Base-by-base conservation (phyloP, 1,284 basidiomycete genomes). In the Austroboletus niveus region DNA sequence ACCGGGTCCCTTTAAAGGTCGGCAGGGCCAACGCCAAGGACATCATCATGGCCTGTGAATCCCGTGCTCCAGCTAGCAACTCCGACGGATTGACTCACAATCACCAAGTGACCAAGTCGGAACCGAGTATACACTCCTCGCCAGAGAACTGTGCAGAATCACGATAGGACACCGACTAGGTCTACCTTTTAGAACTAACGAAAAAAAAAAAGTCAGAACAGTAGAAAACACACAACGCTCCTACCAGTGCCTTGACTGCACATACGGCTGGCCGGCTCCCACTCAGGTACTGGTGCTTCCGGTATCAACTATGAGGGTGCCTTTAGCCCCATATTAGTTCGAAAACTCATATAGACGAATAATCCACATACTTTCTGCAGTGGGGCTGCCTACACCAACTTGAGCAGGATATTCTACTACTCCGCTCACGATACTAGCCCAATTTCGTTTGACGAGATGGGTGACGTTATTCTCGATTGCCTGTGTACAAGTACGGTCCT, bases 1-100 rank as follows among this genome's bases (percentile, higher is more conserved):
- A 64, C 65, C 9, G 72, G 72, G 54, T 72, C 72, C 17, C 58
- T 4, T 9, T 81, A 81, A 49, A 84, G 69, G 60, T 74, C 75
- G 10, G 72, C 69, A 9, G 83, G 82, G n/a, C 79, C 80, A 39
- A 81, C 71, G 58, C 82, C 81, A 29, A 82, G 70, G 56, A 84
- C 81, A 15, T 81, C 80, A 51, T 82, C 81, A 36, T 79, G 66
- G 32, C 60, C 73, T 22, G 56, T 42, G 58, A 81, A 76, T 22
- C 78, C 77, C n/a, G 60, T 47, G 1, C 75, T 66, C n/a, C 49
- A 64, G 14, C 61, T 65, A 2, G 82, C 79, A 29, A 82, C 79
- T 20, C 81, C 82, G 47, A 85, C 78, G 40, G 71, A 74, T 64
- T 85, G 82, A 17, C 71, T 58, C 39, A 63, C 38, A 57, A 83